phyloP scores from a whole-genome alignment of 2,329 filamentous ascomycete species.

The Microcyclospora pomicola region DNA sequence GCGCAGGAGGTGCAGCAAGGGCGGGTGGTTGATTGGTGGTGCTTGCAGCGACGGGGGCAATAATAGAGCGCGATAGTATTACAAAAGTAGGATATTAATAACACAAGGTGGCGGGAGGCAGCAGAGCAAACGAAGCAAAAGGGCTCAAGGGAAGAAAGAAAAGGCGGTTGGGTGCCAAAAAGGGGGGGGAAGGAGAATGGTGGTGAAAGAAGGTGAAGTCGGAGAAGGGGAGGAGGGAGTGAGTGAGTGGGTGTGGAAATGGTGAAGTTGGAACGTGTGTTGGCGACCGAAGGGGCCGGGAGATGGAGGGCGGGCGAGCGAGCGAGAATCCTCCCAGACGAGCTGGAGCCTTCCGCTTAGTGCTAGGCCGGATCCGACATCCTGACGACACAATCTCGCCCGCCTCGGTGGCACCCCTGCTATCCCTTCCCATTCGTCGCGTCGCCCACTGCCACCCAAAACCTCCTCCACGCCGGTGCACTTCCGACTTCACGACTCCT shows the following conservation, averaged over 20 bases:
- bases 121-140: neutral
- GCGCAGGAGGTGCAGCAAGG: no score
- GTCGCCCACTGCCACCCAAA: no score
- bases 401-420: no score
- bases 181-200: neutral
- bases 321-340: neutral
- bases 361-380: no score
- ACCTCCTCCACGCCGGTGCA: no score
- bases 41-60: no score
- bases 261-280: neutral
- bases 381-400: no score
- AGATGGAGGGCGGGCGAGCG: slow-evolving; percentile 1
- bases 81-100: slow-evolving; percentile 10
- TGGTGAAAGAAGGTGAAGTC: neutral
- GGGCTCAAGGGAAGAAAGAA: neutral
- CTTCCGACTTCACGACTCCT: no score
- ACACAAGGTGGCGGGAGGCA: slow-evolving; percentile 7
- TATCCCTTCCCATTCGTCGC: no score
- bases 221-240: neutral
- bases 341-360: neutral
- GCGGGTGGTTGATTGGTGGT: no score
- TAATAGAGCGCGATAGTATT: neutral
- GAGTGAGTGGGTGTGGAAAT: neutral
- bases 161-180: neutral
- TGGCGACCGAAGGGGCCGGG: neutral